phyloP scores from a whole-genome alignment of 78 protist species.

The Dictyostelium brefeldianum region DNA sequence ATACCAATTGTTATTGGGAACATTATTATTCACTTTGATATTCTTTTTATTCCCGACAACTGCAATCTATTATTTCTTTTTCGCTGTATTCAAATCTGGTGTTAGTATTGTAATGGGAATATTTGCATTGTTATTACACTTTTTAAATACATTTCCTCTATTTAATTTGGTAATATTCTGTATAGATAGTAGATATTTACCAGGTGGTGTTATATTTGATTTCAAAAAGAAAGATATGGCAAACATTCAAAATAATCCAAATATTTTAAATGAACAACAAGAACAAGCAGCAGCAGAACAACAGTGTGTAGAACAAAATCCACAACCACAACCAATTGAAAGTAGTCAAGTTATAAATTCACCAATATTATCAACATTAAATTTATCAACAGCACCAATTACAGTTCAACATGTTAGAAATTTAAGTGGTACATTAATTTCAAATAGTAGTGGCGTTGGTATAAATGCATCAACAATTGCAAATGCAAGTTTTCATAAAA shows the following conservation, averaged over 20 bases:
- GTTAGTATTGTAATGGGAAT: slow-evolving; percentile 24
- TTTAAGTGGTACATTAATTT: slow-evolving; percentile 7
- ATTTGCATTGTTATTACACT: slow-evolving; percentile 46
- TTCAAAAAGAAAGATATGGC: slow-evolving; percentile 19
- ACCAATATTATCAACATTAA: slow-evolving; percentile 5
- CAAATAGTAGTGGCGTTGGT: neutral
- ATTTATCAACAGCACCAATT: neutral
- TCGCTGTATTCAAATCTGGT: slow-evolving; percentile 51
- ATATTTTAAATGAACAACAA: neutral
- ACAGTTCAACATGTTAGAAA: slow-evolving; percentile 9
- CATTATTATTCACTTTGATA: slow-evolving; percentile 81
- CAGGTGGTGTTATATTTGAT: slow-evolving; percentile 59
- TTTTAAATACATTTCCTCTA: slow-evolving; percentile 70
- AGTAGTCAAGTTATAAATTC: neutral
- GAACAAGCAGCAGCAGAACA: neutral
- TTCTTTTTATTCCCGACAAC: slow-evolving; percentile 85
- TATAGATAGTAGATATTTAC: slow-evolving; percentile 38
- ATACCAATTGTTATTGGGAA: slow-evolving; percentile 85
- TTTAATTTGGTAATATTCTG: slow-evolving; percentile 41
- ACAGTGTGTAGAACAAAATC: neutral
- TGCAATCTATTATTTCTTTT: slow-evolving; percentile 75
- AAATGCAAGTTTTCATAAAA: neutral
- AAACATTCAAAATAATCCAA: neutral
- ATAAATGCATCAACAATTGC: neutral
- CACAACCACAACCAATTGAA: neutral